Conservation (phyloP, 441 rosid species). For the Macaranga tanarius region DNA sequence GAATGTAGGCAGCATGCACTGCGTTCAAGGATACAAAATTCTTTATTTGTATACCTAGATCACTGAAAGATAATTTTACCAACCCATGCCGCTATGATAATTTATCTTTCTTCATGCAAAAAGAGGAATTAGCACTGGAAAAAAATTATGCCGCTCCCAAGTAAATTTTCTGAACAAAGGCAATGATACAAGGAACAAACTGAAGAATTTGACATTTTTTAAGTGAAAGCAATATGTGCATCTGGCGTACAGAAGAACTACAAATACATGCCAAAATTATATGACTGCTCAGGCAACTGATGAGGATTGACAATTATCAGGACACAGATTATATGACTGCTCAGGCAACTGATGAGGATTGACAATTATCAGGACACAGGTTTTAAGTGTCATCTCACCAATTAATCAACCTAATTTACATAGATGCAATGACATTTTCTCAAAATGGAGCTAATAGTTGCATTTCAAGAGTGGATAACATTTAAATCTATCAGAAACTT, state of each 20-base stretch:
- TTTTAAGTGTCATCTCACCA: background rate
- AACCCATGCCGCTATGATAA: background rate
- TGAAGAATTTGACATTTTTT: no score
- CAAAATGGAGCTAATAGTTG: background rate
- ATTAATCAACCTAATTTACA: background rate
- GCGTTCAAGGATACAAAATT: background rate
- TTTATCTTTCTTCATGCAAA: background rate
- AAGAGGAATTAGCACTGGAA: background rate
- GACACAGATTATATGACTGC: background rate
- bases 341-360: background rate
- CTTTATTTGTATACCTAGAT: background rate
- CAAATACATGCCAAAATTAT: background rate
- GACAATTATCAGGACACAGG: background rate
- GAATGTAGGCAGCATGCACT: background rate
- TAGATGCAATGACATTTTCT: constrained; percentile 1
- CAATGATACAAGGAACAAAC: no score
- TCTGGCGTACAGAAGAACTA: no score
- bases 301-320: background rate
- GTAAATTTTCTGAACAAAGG: no score
- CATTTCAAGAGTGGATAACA: background rate
- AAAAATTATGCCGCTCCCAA: background rate
- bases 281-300: background rate
- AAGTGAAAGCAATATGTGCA: no score
- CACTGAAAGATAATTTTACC: background rate
- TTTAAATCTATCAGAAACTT: constrained; percentile 24